These are phyloP conservation scores for Tricholoma bakamatsutake DNA, from an alignment of 768 basidiomycete genomes.

Conservation along the genomic window DNA sequence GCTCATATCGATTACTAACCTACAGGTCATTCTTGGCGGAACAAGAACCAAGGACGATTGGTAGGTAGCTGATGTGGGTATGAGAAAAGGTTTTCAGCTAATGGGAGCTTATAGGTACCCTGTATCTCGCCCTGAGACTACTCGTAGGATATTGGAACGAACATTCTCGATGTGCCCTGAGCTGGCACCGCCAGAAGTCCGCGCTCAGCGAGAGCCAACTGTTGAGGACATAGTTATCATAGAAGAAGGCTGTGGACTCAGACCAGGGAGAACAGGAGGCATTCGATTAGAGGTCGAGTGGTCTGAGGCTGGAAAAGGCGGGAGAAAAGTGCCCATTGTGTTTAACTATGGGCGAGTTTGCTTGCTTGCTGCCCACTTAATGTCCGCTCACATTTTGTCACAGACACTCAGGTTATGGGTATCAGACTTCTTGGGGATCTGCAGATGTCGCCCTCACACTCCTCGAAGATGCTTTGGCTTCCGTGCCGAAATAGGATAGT, in stretches of 20 bases:
- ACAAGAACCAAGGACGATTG: constrained; percentile 57
- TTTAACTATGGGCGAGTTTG: constrained; percentile 58
- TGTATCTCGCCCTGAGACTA: constrained; percentile 55
- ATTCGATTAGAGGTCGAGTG: constrained; percentile 51
- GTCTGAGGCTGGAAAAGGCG: constrained; percentile 22
- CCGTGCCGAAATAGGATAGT: background rate
- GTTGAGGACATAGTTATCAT: constrained; percentile 45
- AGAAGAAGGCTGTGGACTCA: constrained; percentile 53
- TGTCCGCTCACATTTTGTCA: background rate
- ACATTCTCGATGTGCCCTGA: constrained; percentile 49
- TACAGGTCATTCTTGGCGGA: constrained; percentile 54
- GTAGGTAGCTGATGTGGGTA: constrained; percentile 23
- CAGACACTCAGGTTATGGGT: constrained; percentile 64
- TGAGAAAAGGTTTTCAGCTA: background rate
- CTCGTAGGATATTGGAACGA: constrained; percentile 49
- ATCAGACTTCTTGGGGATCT: constrained; percentile 62
- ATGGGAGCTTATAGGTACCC: constrained; percentile 46
- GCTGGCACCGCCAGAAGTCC: constrained; percentile 49
- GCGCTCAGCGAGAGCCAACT: constrained; percentile 38
- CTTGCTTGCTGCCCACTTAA: background rate
- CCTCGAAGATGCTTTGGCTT: constrained; percentile 29
- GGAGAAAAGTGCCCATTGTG: constrained; percentile 39
- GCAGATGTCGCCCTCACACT: constrained; percentile 47
- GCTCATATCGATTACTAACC: background rate
- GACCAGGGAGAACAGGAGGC: constrained; percentile 65